Conservation (phyloP, 768 basidiomycete species). For the Lepiota subincarnata region DNA sequence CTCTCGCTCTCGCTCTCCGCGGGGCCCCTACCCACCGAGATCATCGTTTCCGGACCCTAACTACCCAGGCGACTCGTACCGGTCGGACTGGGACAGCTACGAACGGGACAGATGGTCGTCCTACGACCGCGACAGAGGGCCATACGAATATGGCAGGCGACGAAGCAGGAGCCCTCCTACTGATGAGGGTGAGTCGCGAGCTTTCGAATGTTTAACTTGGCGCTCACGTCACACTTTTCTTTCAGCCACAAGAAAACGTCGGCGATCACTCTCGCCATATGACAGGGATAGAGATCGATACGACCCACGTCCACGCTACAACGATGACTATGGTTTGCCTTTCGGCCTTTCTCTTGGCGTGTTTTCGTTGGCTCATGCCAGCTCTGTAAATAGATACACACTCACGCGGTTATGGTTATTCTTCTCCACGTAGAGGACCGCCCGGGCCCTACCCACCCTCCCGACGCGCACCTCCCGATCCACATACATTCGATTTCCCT, state of each 20-base stretch:
- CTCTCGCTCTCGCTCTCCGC: conserved; percentile 82
- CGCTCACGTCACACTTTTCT: conserved; percentile 6
- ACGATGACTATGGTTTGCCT: conserved; percentile 73
- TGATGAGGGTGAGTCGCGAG: conserved; percentile 54
- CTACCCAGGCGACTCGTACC: conserved; percentile 54
- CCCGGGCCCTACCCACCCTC: conserved; percentile 39
- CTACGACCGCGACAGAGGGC: conserved; percentile 66
- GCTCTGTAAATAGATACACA: conserved; percentile 48
- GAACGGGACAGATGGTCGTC: conserved; percentile 69
- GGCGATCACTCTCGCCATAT: conserved; percentile 76
- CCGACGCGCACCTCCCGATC: conserved; percentile 69
- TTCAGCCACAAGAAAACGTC: conserved; percentile 66
- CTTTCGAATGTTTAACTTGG: conserved; percentile 7
- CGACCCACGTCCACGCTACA: conserved; percentile 78
- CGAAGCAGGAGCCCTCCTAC: conserved; percentile 73
- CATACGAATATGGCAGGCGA: conserved; percentile 65
- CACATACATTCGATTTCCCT: conserved; percentile 78
- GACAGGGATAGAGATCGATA: conserved; percentile 82
- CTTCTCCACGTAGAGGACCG: conserved; percentile 57
- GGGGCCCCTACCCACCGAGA: conserved; percentile 51
- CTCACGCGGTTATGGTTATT: conserved; percentile 60
- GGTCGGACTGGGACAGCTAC: conserved; percentile 65
- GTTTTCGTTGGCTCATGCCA: conserved; percentile 12
- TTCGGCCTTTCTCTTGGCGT: conserved; percentile 9
- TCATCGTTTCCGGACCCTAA: conserved; percentile 51